Evolutionary conservation across 2,329 filamentous ascomycete genomes (phyloP).

Genomic region (Ophiocordyceps camponoti-rufipedis): DNA sequence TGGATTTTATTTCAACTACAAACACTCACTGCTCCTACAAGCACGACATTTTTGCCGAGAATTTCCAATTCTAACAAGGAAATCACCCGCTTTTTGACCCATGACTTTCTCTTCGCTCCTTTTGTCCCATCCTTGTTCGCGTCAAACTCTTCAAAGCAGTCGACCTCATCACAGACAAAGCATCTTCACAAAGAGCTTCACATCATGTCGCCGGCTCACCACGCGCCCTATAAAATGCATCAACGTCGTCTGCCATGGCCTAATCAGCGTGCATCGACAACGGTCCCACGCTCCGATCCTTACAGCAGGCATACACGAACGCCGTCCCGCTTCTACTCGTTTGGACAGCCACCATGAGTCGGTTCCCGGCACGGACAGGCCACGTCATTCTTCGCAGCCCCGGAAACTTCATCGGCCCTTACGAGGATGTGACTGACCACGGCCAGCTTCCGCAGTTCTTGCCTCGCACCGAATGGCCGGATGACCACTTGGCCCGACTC

Average conservation of each 20-base stretch:
- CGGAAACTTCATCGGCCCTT: neutral
- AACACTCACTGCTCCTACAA: too few species aligned
- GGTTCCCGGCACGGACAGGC: neutral
- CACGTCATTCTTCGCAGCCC: neutral
- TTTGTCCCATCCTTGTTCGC: neutral
- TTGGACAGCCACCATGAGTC: neutral
- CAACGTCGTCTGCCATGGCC: neutral
- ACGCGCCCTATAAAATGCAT: neutral
- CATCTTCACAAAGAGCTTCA: neutral
- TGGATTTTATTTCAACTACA: neutral
- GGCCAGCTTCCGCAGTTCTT: constrained; percentile 6
- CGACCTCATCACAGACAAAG: neutral
- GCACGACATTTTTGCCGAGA: neutral
- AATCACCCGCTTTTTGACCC: neutral
- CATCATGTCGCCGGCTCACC: neutral
- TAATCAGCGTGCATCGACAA: neutral
- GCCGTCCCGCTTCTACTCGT: neutral
- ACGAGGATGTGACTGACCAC: constrained; percentile 2
- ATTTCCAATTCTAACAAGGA: neutral
- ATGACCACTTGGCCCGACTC: neutral
- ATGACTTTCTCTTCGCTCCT: neutral
- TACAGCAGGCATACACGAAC: neutral
- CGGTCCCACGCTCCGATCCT: too few species aligned
- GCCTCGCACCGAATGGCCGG: constrained; percentile 4
- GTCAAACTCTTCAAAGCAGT: neutral